Evolutionary conservation across 441 rosid genomes (phyloP).

Genomic region (Theobroma grandiflorum): DNA sequence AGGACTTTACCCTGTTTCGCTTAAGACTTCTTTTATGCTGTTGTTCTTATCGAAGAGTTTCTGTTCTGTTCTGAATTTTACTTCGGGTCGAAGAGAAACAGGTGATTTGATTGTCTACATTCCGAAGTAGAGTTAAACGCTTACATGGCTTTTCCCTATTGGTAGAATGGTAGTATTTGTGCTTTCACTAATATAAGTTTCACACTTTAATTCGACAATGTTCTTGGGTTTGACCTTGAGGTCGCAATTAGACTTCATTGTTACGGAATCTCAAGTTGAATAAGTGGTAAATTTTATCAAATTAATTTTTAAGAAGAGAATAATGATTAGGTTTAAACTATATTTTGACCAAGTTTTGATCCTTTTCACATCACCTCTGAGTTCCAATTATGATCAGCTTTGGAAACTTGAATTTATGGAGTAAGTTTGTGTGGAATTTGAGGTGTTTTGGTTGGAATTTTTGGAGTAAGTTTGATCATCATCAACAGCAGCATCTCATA

Average conservation of each 20-base stretch:
- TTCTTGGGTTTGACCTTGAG: neutral
- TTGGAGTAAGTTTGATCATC: neutral
- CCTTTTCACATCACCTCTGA: neutral
- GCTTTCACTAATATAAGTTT: too few relatives aligned
- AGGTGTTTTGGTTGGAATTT: neutral
- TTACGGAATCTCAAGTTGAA: too few relatives aligned
- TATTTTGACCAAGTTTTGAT: neutral
- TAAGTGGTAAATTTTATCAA: too few relatives aligned
- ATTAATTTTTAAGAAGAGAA: too few relatives aligned
- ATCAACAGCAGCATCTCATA: neutral
- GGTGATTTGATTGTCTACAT: neutral
- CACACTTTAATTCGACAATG: too few relatives aligned
- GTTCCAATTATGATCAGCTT: neutral
- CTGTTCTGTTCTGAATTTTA: neutral
- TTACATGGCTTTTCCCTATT: neutral
- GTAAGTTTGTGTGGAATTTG: neutral
- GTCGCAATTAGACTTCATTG: neutral
- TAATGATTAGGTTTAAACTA: neutral
- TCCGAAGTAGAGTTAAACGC: neutral
- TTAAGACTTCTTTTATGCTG: neutral
- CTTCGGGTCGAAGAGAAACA: neutral
- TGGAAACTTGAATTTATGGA: neutral
- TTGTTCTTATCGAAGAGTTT: neutral
- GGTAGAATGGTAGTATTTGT: neutral
- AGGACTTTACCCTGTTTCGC: neutral